These are phyloP conservation scores for Solanum corneliomulleri DNA, from an alignment of 257 asterid genomes.

Conservation along the genomic window DNA sequence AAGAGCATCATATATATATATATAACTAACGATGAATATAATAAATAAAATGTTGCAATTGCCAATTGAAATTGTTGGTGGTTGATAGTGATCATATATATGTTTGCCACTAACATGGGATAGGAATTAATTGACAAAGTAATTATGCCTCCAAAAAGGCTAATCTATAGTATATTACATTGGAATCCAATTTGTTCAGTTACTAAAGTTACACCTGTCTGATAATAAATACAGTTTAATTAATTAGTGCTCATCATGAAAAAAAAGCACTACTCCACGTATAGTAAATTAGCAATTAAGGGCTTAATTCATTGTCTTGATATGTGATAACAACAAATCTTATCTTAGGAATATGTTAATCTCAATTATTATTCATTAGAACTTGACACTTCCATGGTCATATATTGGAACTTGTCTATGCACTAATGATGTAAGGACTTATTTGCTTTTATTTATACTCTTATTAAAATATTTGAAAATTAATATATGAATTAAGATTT, in stretches of 20 bases:
- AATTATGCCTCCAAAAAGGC: slow-evolving; percentile 11
- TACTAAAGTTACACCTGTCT: background rate
- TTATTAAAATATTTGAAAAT: background rate
- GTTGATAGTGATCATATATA: background rate
- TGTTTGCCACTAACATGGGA: background rate
- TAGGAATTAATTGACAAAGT: background rate
- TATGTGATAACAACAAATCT: background rate
- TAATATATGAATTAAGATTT: background rate
- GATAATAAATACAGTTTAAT: background rate
- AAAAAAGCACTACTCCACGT: background rate
- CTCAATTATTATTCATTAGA: background rate
- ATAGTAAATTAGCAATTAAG: background rate
- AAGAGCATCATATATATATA: background rate
- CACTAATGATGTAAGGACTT: background rate
- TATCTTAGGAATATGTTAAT: background rate
- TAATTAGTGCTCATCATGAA: background rate
- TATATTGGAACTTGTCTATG: slow-evolving; percentile 14
- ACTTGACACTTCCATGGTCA: slow-evolving; percentile 27
- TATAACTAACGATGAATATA: background rate
- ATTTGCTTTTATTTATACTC: background rate
- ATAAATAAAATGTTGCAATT: background rate
- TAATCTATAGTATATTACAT: background rate
- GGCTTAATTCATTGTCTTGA: background rate
- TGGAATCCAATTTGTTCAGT: background rate
- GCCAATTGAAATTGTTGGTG: background rate